These are phyloP conservation scores for Cladosporium sp. DNA, from an alignment of 2,329 filamentous ascomycete species.

Conservation along the genomic window DNA sequence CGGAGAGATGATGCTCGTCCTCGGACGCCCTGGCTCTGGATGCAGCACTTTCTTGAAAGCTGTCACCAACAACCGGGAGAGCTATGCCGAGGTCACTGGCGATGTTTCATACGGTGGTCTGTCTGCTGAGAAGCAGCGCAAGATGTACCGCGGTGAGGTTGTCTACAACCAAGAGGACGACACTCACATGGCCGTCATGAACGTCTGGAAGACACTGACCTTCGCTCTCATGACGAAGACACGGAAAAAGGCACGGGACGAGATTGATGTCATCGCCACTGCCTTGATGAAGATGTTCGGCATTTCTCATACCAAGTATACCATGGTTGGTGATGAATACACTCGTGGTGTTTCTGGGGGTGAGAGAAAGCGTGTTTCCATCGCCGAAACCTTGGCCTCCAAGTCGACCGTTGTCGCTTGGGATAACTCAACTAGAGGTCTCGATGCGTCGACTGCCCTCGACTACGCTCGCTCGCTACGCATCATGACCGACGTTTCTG, in stretches of 20 bases:
- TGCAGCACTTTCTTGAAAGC: slow-evolving; percentile 77
- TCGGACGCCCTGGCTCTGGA: slow-evolving; percentile 72
- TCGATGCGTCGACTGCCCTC: slow-evolving; percentile 75
- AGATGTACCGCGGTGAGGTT: slow-evolving; percentile 71
- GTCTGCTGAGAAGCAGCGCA: slow-evolving; percentile 64
- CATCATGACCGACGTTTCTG: slow-evolving; percentile 75
- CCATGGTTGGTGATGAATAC: slow-evolving; percentile 71
- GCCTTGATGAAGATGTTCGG: slow-evolving; percentile 76
- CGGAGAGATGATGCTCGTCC: slow-evolving; percentile 68
- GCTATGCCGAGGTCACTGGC: slow-evolving; percentile 66
- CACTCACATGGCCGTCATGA: slow-evolving; percentile 70
- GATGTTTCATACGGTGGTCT: slow-evolving; percentile 73
- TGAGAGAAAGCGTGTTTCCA: slow-evolving; percentile 76
- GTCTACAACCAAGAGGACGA: slow-evolving; percentile 79
- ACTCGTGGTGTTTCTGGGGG: slow-evolving; percentile 75
- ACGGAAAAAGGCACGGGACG: slow-evolving; percentile 61
- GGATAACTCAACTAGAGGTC: slow-evolving; percentile 79
- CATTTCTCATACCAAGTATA: slow-evolving; percentile 73
- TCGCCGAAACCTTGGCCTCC: slow-evolving; percentile 74
- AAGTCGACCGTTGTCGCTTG: slow-evolving; percentile 73
- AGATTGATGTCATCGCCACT: slow-evolving; percentile 68
- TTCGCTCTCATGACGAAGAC: slow-evolving; percentile 77
- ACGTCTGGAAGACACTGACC: slow-evolving; percentile 74
- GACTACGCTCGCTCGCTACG: slow-evolving; percentile 76
- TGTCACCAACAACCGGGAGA: slow-evolving; percentile 67